Evolutionary conservation across 2,329 filamentous ascomycete species (phyloP), one percentile per base, ranked within the genome.

Genomic region (Fusarium sp.): DNA sequence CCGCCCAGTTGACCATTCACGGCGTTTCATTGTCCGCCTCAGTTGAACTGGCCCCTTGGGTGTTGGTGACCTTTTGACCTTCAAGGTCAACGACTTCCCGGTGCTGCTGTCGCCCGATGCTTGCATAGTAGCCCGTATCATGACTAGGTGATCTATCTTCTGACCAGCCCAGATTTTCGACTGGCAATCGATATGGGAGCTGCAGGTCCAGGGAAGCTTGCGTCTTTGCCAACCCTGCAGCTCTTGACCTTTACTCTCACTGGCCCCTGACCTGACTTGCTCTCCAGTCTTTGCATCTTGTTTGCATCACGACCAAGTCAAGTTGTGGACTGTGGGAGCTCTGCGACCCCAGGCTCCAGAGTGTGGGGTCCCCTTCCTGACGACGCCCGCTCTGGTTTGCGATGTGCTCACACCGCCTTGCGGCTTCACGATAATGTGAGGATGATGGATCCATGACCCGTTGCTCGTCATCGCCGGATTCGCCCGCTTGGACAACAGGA

Each of bases 381-480:
- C 51, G 16, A 52, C 43, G 51, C 48, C 55, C 51, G 52, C 55
- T 59, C 60, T 54, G 60, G 63, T 65, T 63, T 65, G 47, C 54
- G 31, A 54, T 48, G 50, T 50, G 51, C 73, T 70, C 71, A 75
- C 73, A 75, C 73, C 73, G 73, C 73, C 70, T 61, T 72, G 65
- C 66, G 54, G 62, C 69, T 59, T 70, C 57, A 73, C 54, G 63
- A 71, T 57, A 67, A 59, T 23, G 44, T 39, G 37, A 53, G 47
- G 56, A 34, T 34, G 63, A 66, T 60, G 57, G 47, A 67, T 73
- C 52, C 40, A 28, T 47, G 52, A 55, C 52, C 36, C 10, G 18
- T 34, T 34, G 7, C 51, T 54, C 16, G 27, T 43, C 39, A 41
- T 54, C 41, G 63, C 62, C 69, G 67, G 62, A 60, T 70, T 75